Base-by-base conservation (phyloP, 2,329 filamentous ascomycete species). In the Fusarium redolens region DNA sequence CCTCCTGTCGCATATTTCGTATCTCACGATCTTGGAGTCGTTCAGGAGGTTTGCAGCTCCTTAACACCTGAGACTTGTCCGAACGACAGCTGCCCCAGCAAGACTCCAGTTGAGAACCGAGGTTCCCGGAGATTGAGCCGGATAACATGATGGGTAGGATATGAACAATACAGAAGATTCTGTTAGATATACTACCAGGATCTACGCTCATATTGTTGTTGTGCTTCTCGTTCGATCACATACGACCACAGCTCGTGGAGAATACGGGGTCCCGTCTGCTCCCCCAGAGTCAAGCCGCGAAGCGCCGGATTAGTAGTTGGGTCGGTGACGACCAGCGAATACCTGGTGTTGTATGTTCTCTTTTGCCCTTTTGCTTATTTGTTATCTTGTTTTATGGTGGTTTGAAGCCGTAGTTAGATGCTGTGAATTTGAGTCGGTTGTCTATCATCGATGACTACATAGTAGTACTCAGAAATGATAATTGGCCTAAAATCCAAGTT, bases 281-380 rank as follows among this genome's bases (percentile, higher is more conserved):
- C 64, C 65, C 67, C 64, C 64, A 68, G 52, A 63, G 67, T 68
- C 47, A 69, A 69, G 45, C 66, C 60, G 25, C 51, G 45, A 68
- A 69, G 64, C 64, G 66, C 66, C 18, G 47, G 64, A 69, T 62
- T 63, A 69, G 64, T 69, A 68, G 66, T 68, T 69, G 43, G 65
- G 63, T 68, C 65, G 65, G 65, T 68, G 63, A 68, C 63, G 63
- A 67, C 64, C 64, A 69, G 66, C 57, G 66, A 68, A 69, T 64
- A 37, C 58, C 64, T 38, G 57, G 66, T 69, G 58, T 69, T 69
- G 67, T 69, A 69, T 69, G 67, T 69, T 55, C 43, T 52, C n/a
- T 67, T 57, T 12, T 20, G 37, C 9, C 35, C 28, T 7, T 18
- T n/a, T 8, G 31, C 14, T n/a, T 14, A 8, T 40, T 11, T 7